These are phyloP conservation scores for Populus davidiana DNA, from an alignment of 345 rosid genomes.

Conservation along the genomic window DNA sequence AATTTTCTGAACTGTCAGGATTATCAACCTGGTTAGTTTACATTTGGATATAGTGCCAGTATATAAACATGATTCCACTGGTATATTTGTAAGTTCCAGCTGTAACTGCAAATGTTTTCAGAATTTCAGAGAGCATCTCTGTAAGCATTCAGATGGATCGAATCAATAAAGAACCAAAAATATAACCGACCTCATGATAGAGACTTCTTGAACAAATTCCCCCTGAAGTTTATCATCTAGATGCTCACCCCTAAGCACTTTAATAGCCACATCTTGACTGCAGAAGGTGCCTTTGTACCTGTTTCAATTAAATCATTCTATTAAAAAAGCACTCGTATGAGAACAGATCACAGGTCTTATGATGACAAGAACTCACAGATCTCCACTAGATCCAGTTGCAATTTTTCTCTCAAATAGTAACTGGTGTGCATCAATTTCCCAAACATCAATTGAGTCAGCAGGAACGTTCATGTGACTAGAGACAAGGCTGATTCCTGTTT, in stretches of 20 bases:
- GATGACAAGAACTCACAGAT: slow-evolving; percentile 35
- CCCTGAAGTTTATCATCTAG: slow-evolving; percentile 24
- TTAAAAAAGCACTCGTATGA: not conserved
- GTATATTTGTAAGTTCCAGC: not conserved
- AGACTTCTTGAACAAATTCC: slow-evolving; percentile 46
- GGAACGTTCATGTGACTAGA: slow-evolving; percentile 31
- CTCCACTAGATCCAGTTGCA: slow-evolving; percentile 43
- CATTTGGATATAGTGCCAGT: not conserved
- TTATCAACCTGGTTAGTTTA: not conserved
- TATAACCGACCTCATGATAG: slow-evolving; percentile 38
- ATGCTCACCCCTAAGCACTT: slow-evolving; percentile 34
- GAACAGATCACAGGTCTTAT: not conserved
- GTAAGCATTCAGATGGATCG: not conserved
- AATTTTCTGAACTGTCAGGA: not conserved
- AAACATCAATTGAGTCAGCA: slow-evolving; percentile 42
- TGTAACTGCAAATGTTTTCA: not conserved
- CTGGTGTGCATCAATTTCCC: slow-evolving; percentile 55
- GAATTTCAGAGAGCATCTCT: not conserved
- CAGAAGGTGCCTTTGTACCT: slow-evolving; percentile 35
- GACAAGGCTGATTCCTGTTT: slow-evolving; percentile 22
- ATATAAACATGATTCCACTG: not conserved
- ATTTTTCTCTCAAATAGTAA: slow-evolving; percentile 33
- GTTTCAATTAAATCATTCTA: slow-evolving; percentile 12
- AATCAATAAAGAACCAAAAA: not conserved
- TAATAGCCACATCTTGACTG: slow-evolving; percentile 40